Evolutionary conservation across 306 rosid species (phyloP).

Genomic region (Quercus berberidifolia): DNA sequence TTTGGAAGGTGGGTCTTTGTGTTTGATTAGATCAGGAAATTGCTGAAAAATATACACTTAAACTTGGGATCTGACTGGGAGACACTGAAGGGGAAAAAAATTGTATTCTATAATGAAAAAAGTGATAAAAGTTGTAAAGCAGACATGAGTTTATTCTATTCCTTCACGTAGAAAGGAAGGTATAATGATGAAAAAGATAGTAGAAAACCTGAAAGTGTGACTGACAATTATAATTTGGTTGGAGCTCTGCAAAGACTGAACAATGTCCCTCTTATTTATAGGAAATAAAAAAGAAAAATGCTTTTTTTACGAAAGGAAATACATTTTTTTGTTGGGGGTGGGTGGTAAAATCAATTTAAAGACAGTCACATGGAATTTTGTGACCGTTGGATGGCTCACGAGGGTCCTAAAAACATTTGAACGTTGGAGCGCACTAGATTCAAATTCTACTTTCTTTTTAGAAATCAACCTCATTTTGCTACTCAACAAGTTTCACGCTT

Average conservation of each 20-base stretch:
- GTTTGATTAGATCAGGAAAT: constrained; percentile 25
- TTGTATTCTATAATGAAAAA: constrained; percentile 24
- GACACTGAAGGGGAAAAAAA: constrained; percentile 21
- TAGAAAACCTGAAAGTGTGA: constrained; percentile 23
- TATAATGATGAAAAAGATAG: constrained; percentile 52
- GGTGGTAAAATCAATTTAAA: constrained; percentile 30
- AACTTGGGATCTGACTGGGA: constrained; percentile 46
- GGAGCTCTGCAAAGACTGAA: constrained; percentile 30
- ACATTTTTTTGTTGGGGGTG: not conserved
- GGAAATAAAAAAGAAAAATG: not conserved
- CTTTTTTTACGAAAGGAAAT: constrained; percentile 8
- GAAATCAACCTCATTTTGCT: constrained; percentile 20
- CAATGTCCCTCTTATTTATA: constrained; percentile 55
- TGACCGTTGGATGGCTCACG: constrained; percentile 99
- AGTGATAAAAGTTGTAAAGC: constrained; percentile 37
- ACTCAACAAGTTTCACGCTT: constrained; percentile 34
- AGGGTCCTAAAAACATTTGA: constrained; percentile 53
- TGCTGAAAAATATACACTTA: constrained; percentile 9
- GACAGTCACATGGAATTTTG: constrained; percentile 73
- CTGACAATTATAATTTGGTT: constrained; percentile 37
- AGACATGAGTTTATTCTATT: constrained; percentile 39
- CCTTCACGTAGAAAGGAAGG: constrained; percentile 76
- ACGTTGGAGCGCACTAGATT: constrained; percentile 98
- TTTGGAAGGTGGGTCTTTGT: constrained; percentile 53
- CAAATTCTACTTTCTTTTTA: constrained; percentile 41